Evolutionary conservation across 805 yeast genomes (phyloP).

Genomic region (Pichia occidentalis): DNA sequence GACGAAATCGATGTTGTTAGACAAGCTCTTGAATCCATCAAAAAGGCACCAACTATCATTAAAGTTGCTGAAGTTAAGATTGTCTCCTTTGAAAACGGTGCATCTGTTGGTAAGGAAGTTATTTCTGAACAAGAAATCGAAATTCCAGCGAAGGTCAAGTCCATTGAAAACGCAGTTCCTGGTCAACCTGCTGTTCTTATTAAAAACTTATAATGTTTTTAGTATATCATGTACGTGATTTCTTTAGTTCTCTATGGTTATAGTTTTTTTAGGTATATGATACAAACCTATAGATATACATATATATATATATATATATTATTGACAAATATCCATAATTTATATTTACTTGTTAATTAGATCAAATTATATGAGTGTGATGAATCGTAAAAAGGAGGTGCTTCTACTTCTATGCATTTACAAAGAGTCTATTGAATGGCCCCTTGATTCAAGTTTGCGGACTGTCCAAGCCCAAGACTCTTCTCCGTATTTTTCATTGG

Average conservation of each 20-base stretch:
- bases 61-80: slow-evolving; percentile 53
- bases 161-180: slow-evolving; percentile 79
- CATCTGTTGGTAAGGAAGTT: slow-evolving; percentile 55
- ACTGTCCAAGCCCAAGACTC: slow-evolving; percentile 79
- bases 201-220: slow-evolving; percentile 43
- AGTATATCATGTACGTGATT: slow-evolving; percentile 1
- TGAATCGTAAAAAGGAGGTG: no score
- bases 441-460: slow-evolving; percentile 49
- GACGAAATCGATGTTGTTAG: slow-evolving; percentile 66
- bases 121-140: slow-evolving; percentile 64
- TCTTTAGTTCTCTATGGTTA: no score
- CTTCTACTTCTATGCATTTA: not conserved
- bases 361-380: no score
- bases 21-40: slow-evolving; percentile 46
- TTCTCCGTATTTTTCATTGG: slow-evolving; percentile 53
- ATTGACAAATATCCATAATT: no score
- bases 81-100: slow-evolving; percentile 58
- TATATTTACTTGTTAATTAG: no score
- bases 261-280: no score
- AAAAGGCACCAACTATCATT: slow-evolving; percentile 57
- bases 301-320: no score
- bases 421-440: slow-evolving; percentile 25
- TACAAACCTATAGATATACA: no score
- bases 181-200: slow-evolving; percentile 87
- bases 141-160: slow-evolving; percentile 56